Conservation (phyloP, 371 early-diverging fungal species). For the Dentiscutata heterogama region DNA sequence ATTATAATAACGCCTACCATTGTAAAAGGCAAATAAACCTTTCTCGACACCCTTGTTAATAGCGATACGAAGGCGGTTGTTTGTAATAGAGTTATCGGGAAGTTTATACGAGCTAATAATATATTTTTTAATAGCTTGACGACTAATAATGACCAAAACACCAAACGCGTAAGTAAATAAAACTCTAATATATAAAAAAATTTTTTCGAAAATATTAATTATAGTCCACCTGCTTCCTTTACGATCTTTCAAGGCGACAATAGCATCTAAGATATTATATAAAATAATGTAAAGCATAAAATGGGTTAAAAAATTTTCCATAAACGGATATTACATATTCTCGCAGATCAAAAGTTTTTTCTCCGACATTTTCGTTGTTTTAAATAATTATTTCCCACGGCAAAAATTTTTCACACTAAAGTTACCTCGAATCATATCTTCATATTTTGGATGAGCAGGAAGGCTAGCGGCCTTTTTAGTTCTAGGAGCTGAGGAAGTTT, state of each 20-base stretch:
- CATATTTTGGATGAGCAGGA: constrained; percentile 42
- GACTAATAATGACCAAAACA: neutral
- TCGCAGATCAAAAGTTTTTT: neutral
- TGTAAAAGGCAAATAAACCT: constrained; percentile 14
- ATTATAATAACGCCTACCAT: constrained; percentile 10
- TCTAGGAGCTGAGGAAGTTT: neutral
- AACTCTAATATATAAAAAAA: neutral
- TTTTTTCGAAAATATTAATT: neutral
- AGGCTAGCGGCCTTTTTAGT: constrained; percentile 6
- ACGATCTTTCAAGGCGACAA: constrained; percentile 42
- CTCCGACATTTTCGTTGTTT: neutral
- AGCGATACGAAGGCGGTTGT: constrained; percentile 22
- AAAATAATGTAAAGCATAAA: neutral
- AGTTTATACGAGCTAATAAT: constrained; percentile 39
- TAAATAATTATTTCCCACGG: neutral
- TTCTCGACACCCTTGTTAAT: constrained; percentile 35
- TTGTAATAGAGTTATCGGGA: constrained; percentile 29
- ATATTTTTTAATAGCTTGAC: constrained; percentile 43
- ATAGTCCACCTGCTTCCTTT: constrained; percentile 43
- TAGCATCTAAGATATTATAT: constrained; percentile 11
- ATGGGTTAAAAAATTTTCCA: too few relatives aligned
- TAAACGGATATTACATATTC: neutral
- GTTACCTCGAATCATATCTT: constrained; percentile 42
- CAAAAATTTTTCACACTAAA: neutral
- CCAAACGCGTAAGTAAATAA: neutral